Evolutionary conservation across 1,139 yeast species (phyloP).

Genomic region (Nadsonia commutata): DNA sequence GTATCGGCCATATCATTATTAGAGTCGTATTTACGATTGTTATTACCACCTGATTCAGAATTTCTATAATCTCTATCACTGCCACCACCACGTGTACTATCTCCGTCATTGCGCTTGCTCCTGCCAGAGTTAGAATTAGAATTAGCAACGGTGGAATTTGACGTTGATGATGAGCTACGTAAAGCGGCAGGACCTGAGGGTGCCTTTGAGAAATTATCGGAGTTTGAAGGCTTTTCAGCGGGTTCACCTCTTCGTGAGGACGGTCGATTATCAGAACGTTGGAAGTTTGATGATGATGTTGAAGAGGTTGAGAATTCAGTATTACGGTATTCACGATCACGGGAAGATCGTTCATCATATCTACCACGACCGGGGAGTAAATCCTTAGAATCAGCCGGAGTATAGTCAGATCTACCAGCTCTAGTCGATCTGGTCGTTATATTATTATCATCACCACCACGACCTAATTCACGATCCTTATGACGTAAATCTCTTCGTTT

Average conservation of each 20-base stretch:
- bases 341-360: background rate
- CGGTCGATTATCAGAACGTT: background rate
- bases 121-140: no score
- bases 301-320: background rate
- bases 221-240: background rate
- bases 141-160: no score
- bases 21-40: background rate
- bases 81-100: background rate
- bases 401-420: background rate
- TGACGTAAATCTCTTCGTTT: constrained; percentile 8
- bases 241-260: background rate
- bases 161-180: no score
- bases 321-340: background rate
- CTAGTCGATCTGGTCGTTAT: no score
- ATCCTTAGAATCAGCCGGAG: background rate
- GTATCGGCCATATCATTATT: background rate
- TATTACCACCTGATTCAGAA: no score
- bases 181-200: background rate
- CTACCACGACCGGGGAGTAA: background rate
- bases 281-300: background rate
- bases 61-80: no score
- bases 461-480: background rate
- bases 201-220: background rate
- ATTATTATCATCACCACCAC: no score
- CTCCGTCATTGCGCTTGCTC: no score